Conservation (phyloP, 1,284 basidiomycete genomes). For the Puccinia novopanici region DNA sequence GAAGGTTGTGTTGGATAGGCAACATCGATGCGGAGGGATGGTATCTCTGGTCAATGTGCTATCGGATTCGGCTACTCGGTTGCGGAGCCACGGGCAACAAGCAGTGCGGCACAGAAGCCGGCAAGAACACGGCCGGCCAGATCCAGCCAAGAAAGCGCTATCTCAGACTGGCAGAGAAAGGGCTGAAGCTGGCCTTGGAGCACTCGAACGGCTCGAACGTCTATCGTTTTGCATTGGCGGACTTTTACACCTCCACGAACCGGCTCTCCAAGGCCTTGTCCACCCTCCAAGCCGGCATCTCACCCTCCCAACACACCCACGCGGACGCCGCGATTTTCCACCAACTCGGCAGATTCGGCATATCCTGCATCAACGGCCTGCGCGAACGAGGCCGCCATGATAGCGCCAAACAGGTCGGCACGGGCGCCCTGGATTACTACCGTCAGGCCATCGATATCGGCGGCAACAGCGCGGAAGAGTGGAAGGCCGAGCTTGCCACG, state of each 20-base stretch:
- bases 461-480: background rate
- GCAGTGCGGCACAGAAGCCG: background rate
- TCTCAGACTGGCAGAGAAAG: background rate
- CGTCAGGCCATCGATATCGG: conserved; percentile 5
- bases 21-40: conserved; percentile 26
- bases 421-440: conserved; percentile 13
- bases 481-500: conserved; percentile 15
- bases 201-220: conserved; percentile 10
- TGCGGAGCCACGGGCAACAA: background rate
- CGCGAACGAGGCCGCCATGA: background rate
- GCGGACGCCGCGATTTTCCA: conserved; percentile 29
- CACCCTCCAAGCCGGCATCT: conserved; percentile 15
- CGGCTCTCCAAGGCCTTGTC: conserved; percentile 11
- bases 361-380: conserved; percentile 2
- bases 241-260: conserved; percentile 18
- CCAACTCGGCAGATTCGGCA: conserved; percentile 26
- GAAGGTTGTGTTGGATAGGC: background rate
- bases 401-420: background rate
- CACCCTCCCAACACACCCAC: background rate
- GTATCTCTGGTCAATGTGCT: conserved; percentile 21
- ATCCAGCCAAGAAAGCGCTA: background rate
- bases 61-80: conserved; percentile 26
- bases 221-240: conserved; percentile 36
- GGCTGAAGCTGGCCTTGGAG: conserved; percentile 12
- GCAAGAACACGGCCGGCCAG: background rate